Base-by-base conservation (phyloP, 805 yeast species). In the Wickerhamiella bombiphila region DNA sequence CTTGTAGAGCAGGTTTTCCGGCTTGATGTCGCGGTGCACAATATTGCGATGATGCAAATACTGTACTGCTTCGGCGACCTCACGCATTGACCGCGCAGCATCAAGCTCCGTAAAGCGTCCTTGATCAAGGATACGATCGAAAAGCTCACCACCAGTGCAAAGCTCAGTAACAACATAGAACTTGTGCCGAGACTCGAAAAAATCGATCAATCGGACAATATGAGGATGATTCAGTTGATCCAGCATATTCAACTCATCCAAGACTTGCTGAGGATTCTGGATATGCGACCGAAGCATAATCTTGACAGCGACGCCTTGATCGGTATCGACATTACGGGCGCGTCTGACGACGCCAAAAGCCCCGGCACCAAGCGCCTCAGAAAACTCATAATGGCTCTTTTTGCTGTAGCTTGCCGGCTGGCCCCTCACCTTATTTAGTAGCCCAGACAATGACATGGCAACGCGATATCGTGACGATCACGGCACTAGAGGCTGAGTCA, bases 71-170 rank as follows among this genome's bases (percentile, higher is more conserved):
- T 72, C 69, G 33, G 85, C 59, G 48, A 86, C 68, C 52, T 88
- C 94, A 29, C 68, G 65, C 11, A 86, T 64, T 35, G 85, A 76
- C 39, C 64, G 60, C 8, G 80, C 76, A 1, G 96, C 97, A 55
- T 86, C 95, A 43, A 66, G 66, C 56, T 88, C 98, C 4, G 94
- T 81, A 58, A 83, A 88, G 39, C 76, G 69, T 11, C 96, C 95
- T 50, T 75, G 65, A 35, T 72, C 64, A 29, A 85, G 69, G 44
- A 88, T 83, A 38, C 96, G 64, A 44, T 86, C 95, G 54, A 88
- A 88, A 41, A 88, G 62, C 57, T 88, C 98, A 36, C 98, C 98
- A 22, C 98, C 98, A 2, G 85, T 78, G 18, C 96, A 96, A 52
- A 88, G 64, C 57, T 88, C 94, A 2, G 96, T 88, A 15, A 83